Conservation (phyloP, 2,329 filamentous ascomycete genomes). For the Sporothrix dimorphospora region DNA sequence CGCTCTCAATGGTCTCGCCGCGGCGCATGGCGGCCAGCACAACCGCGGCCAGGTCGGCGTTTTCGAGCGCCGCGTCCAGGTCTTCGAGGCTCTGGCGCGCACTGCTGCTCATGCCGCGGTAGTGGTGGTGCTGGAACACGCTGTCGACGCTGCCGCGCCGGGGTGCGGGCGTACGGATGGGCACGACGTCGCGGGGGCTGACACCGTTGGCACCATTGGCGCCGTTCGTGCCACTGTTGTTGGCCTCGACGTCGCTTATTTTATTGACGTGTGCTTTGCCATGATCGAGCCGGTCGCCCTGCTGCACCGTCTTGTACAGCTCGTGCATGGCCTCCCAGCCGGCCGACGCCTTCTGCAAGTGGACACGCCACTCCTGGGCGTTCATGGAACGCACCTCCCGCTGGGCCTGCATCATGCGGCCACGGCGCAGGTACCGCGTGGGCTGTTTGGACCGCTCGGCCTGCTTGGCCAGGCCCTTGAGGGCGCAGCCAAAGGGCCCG, state of each 20-base stretch:
- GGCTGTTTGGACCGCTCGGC: slow-evolving; percentile 57
- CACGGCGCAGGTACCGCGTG: slow-evolving; percentile 56
- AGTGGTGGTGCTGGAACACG: slow-evolving; percentile 18
- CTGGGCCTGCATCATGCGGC: slow-evolving; percentile 62
- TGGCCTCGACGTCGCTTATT: neutral
- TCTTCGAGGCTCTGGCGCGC: slow-evolving; percentile 41
- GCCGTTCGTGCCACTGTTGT: neutral
- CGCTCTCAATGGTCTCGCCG: slow-evolving; percentile 48
- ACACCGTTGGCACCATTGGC: neutral
- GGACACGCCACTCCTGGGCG: slow-evolving; percentile 39
- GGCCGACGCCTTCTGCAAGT: slow-evolving; percentile 41
- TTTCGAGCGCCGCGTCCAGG: slow-evolving; percentile 53
- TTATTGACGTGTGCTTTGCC: slow-evolving; percentile 33
- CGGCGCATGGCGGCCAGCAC: slow-evolving; percentile 50
- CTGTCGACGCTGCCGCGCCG: slow-evolving; percentile 25
- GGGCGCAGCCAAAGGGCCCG: slow-evolving; percentile 63
- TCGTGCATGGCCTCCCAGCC: slow-evolving; percentile 50
- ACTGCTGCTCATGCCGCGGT: slow-evolving; percentile 40
- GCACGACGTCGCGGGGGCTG: neutral
- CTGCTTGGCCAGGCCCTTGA: slow-evolving; percentile 68
- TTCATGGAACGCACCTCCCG: slow-evolving; percentile 46
- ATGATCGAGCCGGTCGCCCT: slow-evolving; percentile 37
- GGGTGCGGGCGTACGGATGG: neutral
- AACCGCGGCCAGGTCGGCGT: slow-evolving; percentile 50
- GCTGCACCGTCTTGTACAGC: slow-evolving; percentile 46